Evolutionary conservation across 2,329 filamentous ascomycete species (phyloP).

Genomic region (Exophiala calicioides): DNA sequence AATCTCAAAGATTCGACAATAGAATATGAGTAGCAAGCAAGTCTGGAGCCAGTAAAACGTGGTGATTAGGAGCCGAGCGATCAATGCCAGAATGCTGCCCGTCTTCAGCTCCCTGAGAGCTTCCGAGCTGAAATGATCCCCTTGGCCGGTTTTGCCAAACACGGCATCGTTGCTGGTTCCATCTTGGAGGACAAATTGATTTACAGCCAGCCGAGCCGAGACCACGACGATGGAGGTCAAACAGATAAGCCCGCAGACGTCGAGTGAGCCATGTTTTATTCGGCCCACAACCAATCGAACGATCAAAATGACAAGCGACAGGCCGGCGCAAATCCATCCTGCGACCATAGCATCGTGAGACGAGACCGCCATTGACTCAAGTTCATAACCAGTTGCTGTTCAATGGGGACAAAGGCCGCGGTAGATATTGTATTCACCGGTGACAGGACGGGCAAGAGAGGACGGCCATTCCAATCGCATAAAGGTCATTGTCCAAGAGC

Average conservation of each 20-base stretch:
- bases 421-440: too few species aligned
- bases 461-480: too few species aligned
- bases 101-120: constrained; percentile 31
- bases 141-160: constrained; percentile 19
- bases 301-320: constrained; percentile 21
- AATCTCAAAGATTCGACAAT: constrained; percentile 28
- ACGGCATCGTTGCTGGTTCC: constrained; percentile 26
- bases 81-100: constrained; percentile 31
- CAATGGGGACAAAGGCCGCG: neutral
- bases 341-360: constrained; percentile 18
- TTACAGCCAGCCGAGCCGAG: constrained; percentile 18
- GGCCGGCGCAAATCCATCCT: constrained; percentile 22
- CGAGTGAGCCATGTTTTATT: constrained; percentile 19
- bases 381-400: neutral
- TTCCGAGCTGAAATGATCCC: constrained; percentile 22
- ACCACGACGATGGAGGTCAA: constrained; percentile 15
- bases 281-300: constrained; percentile 19
- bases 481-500: too few species aligned
- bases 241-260: constrained; percentile 19
- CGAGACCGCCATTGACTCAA: constrained; percentile 18
- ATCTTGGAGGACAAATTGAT: constrained; percentile 21
- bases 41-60: constrained; percentile 33
- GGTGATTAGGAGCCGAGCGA: constrained; percentile 29
- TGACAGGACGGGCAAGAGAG: too few species aligned
- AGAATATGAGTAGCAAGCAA: constrained; percentile 32